Base-by-base conservation (phyloP, 2,329 filamentous ascomycete species). In the Neonectria ditissima region DNA sequence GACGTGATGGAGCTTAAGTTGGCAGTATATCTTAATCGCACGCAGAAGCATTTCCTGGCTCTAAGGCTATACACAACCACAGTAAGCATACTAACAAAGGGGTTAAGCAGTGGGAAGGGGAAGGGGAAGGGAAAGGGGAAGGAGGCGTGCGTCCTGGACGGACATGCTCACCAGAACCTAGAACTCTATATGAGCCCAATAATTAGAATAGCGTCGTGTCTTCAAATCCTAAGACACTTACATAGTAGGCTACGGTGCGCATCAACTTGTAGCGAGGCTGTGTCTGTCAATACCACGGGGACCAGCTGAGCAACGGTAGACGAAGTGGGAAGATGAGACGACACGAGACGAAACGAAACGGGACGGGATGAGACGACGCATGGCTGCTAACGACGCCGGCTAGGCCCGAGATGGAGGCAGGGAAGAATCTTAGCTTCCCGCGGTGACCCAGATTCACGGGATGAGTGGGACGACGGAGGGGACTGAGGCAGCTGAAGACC, bases 401-500 rank as follows among this genome's bases (percentile, higher is more conserved):
- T 50, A 61, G 59, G 53, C 52, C 32, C 53, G 54, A 55, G 59
- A 48, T 37, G 47, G 53, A 32, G 52, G 48, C 54, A 11, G 5
- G 18, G 22, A 20, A 39, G 22, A 43, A 30, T 32, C 30, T 18
- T 13, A 20, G 18, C 34, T 55, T 51, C 55, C 50, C 52, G 50
- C 37, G 13, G 34, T 43, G 60, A 63, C 55, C 60, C 60, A 55
- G 50, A 55, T 45, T 44, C 60, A 28, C 34, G 55, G 60, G 50
- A 59, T 48, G 26, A 39, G 55, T 59, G 60, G 54, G 50, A 58
- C 50, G 43, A 55, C 37, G 26, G 45, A 24, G 26, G 13, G 44
- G 43, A 50, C 55, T 18, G 37, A 45, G 30, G 28, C 60, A 63
- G 60, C 55, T 63, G 60, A 63, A 55, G 60, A 54, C 52, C 55